phyloP scores from a whole-genome alignment of 2,329 filamentous ascomycete species.

The Fusarium devonianum region DNA sequence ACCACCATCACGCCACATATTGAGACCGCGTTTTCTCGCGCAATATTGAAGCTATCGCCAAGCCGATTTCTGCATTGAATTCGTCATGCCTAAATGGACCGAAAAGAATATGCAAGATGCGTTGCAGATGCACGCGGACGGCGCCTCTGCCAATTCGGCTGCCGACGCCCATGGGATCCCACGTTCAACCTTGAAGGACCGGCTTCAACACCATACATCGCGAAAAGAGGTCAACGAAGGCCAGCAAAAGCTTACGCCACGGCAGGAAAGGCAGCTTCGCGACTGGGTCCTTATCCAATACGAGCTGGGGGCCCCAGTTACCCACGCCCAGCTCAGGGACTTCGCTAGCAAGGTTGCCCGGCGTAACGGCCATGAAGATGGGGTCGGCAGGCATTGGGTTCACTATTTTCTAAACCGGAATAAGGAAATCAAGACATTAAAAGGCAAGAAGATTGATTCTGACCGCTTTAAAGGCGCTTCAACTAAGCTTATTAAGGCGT shows the following conservation, averaged over 20 bases:
- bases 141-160: not conserved
- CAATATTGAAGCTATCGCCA: too few species aligned
- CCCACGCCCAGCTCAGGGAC: not conserved
- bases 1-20: too few species aligned
- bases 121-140: not conserved
- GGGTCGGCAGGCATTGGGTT: not conserved
- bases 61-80: too few species aligned
- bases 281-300: constrained; percentile 2
- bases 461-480: not conserved
- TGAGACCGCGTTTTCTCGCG: too few species aligned
- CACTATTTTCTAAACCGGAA: not conserved
- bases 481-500: constrained; percentile 2
- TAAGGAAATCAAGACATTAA: not conserved
- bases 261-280: not conserved
- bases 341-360: not conserved
- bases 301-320: not conserved
- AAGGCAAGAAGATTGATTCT: not conserved
- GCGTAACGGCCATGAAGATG: not conserved
- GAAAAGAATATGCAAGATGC: not conserved
- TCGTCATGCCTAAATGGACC: too few species aligned
- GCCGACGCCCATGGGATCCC: not conserved
- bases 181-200: not conserved
- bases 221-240: not conserved
- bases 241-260: not conserved
- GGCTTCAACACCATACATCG: not conserved